A percentile compares a stretch with the other conserved stretches of the same genome.
These are phyloP conservation scores for Aspergillus nanangensis DNA, from an alignment of 495 filamentous ascomycete species.

Conservation along the genomic window DNA sequence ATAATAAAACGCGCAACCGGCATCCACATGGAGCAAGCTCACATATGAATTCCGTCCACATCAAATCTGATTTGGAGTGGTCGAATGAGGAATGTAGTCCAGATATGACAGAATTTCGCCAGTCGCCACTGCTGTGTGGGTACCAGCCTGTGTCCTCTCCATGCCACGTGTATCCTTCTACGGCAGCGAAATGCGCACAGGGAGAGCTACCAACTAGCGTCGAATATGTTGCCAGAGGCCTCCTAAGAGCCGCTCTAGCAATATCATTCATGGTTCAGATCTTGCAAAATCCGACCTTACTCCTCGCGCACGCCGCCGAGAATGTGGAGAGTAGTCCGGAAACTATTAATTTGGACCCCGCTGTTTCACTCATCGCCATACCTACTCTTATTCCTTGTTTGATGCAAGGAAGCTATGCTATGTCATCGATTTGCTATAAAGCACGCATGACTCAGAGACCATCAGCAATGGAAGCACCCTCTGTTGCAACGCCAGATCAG, in stretches of 20 bases:
- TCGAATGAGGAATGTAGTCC: no score
- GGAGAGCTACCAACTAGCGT: conserved; percentile 48
- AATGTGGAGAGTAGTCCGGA: no score
- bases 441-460: conserved; percentile 46
- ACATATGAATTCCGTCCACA: no score
- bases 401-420: conserved; percentile 58
- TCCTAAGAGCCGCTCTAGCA: conserved; percentile 44
- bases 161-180: conserved; percentile 28
- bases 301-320: no score
- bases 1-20: conserved; percentile 55
- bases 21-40: no score
- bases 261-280: conserved; percentile 48
- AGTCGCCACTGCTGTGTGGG: no score
- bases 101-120: no score
- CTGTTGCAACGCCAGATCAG: no score
- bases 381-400: conserved; percentile 58
- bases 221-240: conserved; percentile 52
- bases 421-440: conserved; percentile 52
- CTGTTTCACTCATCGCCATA: conserved; percentile 49
- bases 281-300: conserved; percentile 46
- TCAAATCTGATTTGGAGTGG: no score
- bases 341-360: conserved; percentile 12
- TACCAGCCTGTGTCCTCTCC: no score
- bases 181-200: conserved; percentile 26
- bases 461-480: no score